Percentiles rank a stretch among this genome's conserved stretches.
phyloP scores from a whole-genome alignment of 495 filamentous ascomycete species.

The Thermochaetoides thermophila region DNA sequence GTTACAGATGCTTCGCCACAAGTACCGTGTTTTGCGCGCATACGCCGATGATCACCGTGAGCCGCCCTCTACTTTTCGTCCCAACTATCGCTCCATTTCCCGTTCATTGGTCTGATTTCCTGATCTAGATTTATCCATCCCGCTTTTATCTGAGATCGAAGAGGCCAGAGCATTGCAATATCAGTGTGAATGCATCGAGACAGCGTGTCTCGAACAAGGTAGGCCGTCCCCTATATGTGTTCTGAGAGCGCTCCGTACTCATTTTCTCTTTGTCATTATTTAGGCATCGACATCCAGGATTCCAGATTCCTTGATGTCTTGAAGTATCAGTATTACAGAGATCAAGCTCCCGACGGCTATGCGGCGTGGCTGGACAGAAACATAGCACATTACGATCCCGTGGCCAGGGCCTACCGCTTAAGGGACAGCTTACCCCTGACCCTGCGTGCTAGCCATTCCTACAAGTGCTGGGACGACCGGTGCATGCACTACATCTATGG shows the following conservation, averaged over 20 bases:
- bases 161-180: constrained; percentile 35
- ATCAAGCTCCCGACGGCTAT: constrained; percentile 29
- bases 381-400: constrained; percentile 29
- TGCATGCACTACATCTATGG: constrained; percentile 39
- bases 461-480: constrained; percentile 35
- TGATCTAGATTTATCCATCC: constrained; percentile 25
- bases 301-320: constrained; percentile 27
- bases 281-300: constrained; percentile 32
- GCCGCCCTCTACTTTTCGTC: constrained; percentile 8
- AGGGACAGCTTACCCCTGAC: constrained; percentile 26
- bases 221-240: too few species aligned
- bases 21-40: constrained; percentile 27
- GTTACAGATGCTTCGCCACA: constrained; percentile 33
- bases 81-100: not conserved
- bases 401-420: constrained; percentile 25
- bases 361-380: constrained; percentile 32
- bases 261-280: constrained; percentile 6
- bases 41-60: constrained; percentile 31
- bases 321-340: constrained; percentile 21
- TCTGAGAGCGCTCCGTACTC: not conserved
- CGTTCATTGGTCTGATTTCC: constrained; percentile 2
- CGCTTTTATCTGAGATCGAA: constrained; percentile 32
- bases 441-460: constrained; percentile 25
- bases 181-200: constrained; percentile 35
- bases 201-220: constrained; percentile 33